phyloP scores from a whole-genome alignment of 768 basidiomycete genomes.

The Xanthoconium stramineum region DNA sequence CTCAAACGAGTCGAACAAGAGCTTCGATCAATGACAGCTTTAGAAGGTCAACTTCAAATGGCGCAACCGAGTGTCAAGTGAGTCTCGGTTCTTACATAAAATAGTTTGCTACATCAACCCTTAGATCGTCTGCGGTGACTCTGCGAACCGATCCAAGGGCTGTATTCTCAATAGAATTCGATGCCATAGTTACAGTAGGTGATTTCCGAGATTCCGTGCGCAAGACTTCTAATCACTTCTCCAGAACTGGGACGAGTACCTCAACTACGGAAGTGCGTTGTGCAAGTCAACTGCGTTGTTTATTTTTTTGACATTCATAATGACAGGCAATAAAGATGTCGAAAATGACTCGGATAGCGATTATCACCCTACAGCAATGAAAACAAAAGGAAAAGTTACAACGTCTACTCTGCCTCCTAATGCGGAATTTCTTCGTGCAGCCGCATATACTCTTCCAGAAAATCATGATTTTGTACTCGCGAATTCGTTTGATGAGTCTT shows the following conservation, averaged over 20 bases:
- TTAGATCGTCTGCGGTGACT: conserved; percentile 50
- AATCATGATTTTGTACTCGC: conserved; percentile 65
- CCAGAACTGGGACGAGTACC: conserved; percentile 64
- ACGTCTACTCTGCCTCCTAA: conserved; percentile 21
- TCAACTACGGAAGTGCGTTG: conserved; percentile 45
- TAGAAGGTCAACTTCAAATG: conserved; percentile 65
- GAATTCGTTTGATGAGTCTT: conserved; percentile 63
- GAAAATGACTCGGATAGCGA: conserved; percentile 46
- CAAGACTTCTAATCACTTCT: background rate
- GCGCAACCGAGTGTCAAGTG: conserved; percentile 64
- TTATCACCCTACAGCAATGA: conserved; percentile 41
- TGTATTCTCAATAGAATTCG: conserved; percentile 55
- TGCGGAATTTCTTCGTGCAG: conserved; percentile 47
- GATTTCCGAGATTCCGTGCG: background rate
- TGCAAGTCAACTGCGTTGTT: background rate
- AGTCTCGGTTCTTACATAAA: conserved; percentile 12
- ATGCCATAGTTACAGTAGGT: conserved; percentile 61
- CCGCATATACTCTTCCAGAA: conserved; percentile 66
- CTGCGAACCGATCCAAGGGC: conserved; percentile 49
- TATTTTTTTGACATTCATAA: background rate
- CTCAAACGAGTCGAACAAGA: conserved; percentile 80
- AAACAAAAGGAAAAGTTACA: conserved; percentile 27
- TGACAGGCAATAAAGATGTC: conserved; percentile 6
- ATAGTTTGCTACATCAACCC: background rate
- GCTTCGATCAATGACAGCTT: conserved; percentile 42